Percentiles rank a stretch among this genome's conserved stretches.
Evolutionary conservation across 208 protist genomes (phyloP).

Genomic region (Crithidia mellificae): DNA sequence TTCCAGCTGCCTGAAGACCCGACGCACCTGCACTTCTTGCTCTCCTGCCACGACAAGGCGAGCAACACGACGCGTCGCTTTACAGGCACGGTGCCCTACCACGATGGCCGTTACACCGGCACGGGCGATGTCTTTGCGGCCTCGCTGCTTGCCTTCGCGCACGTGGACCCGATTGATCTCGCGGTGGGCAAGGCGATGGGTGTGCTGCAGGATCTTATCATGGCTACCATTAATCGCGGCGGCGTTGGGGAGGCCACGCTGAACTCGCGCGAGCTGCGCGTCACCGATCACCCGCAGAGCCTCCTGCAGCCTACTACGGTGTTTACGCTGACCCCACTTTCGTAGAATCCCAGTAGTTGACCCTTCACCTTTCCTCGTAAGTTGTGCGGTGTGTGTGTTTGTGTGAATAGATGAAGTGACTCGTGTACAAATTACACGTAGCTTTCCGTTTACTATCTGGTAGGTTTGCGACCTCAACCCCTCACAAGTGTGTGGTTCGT

Average conservation of each 20-base stretch:
- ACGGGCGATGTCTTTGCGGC: constrained; percentile 88
- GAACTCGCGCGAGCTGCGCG: constrained; percentile 73
- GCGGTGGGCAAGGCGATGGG: constrained; percentile 81
- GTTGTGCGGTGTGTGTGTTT: too few species aligned
- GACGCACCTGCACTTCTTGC: constrained; percentile 57
- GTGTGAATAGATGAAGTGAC: too few species aligned
- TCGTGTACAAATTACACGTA: neutral
- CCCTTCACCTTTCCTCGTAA: too few species aligned
- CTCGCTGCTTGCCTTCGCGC: constrained; percentile 65
- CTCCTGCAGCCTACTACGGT: constrained; percentile 55
- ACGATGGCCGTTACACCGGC: constrained; percentile 84
- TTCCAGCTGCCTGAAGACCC: constrained; percentile 51
- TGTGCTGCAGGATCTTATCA: constrained; percentile 85
- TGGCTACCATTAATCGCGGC: constrained; percentile 53
- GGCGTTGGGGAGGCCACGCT: constrained; percentile 52
- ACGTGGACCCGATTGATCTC: constrained; percentile 49
- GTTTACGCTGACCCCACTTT: constrained; percentile 46
- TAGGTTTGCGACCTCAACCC: too few species aligned
- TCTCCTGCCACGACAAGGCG: constrained; percentile 36
- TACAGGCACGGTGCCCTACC: constrained; percentile 69
- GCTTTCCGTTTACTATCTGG: too few species aligned
- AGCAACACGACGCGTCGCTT: constrained; percentile 39
- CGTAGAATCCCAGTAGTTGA: constrained; percentile 4
- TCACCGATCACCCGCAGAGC: constrained; percentile 48
- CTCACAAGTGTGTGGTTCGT: too few species aligned